A percentile compares a stretch with the other conserved stretches of the same genome.
Conservation (phyloP, 1,284 basidiomycete species). For the Apiotrichum akiyoshidainum region DNA sequence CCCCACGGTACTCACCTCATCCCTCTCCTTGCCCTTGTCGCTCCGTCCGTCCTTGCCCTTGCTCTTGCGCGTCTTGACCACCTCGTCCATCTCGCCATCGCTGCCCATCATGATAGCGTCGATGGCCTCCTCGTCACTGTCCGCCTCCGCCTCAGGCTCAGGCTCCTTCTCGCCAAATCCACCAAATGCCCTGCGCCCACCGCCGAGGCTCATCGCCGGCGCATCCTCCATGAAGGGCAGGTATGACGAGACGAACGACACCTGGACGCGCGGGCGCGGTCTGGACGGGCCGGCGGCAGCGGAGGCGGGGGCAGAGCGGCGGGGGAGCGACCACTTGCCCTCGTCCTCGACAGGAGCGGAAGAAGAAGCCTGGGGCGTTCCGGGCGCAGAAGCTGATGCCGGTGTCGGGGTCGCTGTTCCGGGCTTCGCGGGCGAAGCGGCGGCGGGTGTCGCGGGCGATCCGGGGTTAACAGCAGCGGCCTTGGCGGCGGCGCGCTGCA, state of each 20-base stretch:
- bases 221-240: constrained; percentile 31
- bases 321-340: constrained; percentile 30
- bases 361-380: not conserved
- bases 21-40: not conserved
- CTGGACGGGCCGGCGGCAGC: constrained; percentile 9
- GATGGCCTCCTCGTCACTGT: constrained; percentile 13
- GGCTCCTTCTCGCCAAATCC: constrained; percentile 18
- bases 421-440: not conserved
- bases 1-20: not conserved
- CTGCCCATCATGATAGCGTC: not conserved
- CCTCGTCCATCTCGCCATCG: constrained; percentile 6
- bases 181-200: constrained; percentile 29
- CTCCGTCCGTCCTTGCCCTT: constrained; percentile 9
- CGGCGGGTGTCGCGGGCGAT: not conserved
- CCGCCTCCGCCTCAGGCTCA: constrained; percentile 6
- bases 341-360: constrained; percentile 16
- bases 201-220: constrained; percentile 7
- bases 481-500: constrained; percentile 44
- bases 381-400: constrained; percentile 5
- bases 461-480: constrained; percentile 3
- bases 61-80: not conserved
- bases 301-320: not conserved
- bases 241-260: constrained; percentile 34
- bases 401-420: not conserved
- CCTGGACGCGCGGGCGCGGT: constrained; percentile 5